Percentiles rank a stretch among this genome's conserved stretches.
Evolutionary conservation across 2,329 filamentous ascomycete genomes (phyloP).

Genomic region (Xylaria hypoxylon): DNA sequence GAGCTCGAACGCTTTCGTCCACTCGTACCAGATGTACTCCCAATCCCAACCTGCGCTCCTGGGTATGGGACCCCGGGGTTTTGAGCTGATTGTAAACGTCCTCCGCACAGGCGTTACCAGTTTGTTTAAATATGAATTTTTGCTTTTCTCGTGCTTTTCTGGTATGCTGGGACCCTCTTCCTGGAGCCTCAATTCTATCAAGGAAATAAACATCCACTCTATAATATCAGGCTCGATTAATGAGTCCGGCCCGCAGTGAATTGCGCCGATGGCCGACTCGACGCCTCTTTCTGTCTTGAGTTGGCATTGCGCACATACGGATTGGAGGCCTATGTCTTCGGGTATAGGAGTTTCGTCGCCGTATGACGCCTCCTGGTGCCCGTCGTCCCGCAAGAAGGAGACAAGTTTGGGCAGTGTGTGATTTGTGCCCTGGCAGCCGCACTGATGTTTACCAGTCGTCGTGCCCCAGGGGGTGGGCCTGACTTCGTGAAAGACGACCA

Average conservation of each 20-base stretch:
- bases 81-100: neutral
- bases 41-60: slow-evolving; percentile 18
- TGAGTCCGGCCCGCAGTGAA: slow-evolving; percentile 15
- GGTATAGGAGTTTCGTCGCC: neutral
- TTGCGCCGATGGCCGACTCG: slow-evolving; percentile 16
- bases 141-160: neutral
- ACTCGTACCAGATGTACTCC: slow-evolving; percentile 29
- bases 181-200: slow-evolving; percentile 11
- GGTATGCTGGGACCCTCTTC: neutral
- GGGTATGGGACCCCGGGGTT: neutral
- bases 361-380: neutral
- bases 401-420: slow-evolving; percentile 24
- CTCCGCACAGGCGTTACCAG: neutral
- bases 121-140: neutral
- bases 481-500: neutral
- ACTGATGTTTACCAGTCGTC: neutral
- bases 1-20: slow-evolving; percentile 25
- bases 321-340: slow-evolving; percentile 6
- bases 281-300: slow-evolving; percentile 23
- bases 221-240: slow-evolving; percentile 15
- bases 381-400: slow-evolving; percentile 10
- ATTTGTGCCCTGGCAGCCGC: slow-evolving; percentile 19
- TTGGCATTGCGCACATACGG: slow-evolving; percentile 14
- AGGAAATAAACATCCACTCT: slow-evolving; percentile 4
- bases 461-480: neutral